Base-by-base conservation (phyloP, 2,329 filamentous ascomycete genomes). In the Rosellinia necatrix region DNA sequence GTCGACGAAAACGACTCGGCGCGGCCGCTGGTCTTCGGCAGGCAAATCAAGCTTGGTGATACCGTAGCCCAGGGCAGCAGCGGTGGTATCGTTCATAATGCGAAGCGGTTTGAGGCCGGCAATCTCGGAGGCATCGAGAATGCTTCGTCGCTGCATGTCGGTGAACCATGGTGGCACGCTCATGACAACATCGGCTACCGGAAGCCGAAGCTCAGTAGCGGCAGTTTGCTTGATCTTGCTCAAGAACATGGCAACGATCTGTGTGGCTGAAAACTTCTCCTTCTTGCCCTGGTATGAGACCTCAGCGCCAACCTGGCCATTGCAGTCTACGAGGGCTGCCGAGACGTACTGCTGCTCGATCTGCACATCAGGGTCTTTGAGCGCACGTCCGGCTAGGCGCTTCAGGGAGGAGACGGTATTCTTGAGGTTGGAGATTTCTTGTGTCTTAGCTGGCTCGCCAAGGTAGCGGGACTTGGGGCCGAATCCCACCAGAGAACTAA, bases 401-500 rank as follows among this genome's bases (percentile, higher is more conserved):
- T 96, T 96, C 70, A 99, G 84, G 66, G 86, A 92, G 75, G 86
- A 82, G 78, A 99, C 90, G 66, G 94, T 99, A 84, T 99, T 99
- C 83, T 97, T 99, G 71, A 97, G 86, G 83, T 99, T 99, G 72
- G 93, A 96, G 74, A 96, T 96, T 79, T 99, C 94, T 80, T 97
- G 93, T 66, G 93, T 97, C 86, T 97, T 97, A 67, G 94, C 94
- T 55, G 90, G 78, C 81, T 99, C 94, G 66, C 94, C 94, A 64
- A 99, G 84, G 75, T 96, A 96, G 80, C 94, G 90, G 76, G 85
- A 87, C 80, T 96, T 96, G 74, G 91, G 89, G 58, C 92, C 91
- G 76, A 99, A 99, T 70, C 91, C 92, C 70, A 99, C 94, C 65
- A 99, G 82, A 61, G 94, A 92, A 61, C 92, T 96, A 70, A 52